Conservation (phyloP, 208 protist genomes). For the Angomonas deanei region DNA sequence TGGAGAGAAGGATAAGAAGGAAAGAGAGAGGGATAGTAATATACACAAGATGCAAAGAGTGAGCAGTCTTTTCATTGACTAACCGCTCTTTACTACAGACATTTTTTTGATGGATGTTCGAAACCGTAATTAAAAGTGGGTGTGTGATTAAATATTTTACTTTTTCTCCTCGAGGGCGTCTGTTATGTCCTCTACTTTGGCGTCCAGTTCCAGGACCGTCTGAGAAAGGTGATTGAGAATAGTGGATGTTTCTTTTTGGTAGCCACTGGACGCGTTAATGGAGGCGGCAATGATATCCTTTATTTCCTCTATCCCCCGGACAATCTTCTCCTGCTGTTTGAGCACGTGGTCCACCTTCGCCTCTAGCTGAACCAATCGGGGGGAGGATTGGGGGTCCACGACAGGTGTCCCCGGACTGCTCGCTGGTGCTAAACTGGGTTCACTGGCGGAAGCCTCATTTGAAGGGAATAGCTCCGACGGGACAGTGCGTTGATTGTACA, state of each 20-base stretch:
- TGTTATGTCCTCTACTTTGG: slow-evolving; percentile 53
- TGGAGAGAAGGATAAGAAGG: slow-evolving; percentile 11
- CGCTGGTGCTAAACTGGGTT: neutral
- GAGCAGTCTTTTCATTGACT: too few relatives aligned
- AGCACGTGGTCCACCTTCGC: slow-evolving; percentile 41
- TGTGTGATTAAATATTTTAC: neutral
- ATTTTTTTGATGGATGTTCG: slow-evolving; percentile 6
- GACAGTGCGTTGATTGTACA: slow-evolving; percentile 66
- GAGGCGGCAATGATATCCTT: slow-evolving; percentile 31
- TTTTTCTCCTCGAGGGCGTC: slow-evolving; percentile 22
- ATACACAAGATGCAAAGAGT: neutral
- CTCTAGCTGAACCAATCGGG: slow-evolving; percentile 1
- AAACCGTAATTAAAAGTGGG: neutral
- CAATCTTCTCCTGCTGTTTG: slow-evolving; percentile 31
- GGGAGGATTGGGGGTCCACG: neutral
- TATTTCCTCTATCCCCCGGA: slow-evolving; percentile 34
- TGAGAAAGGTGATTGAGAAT: slow-evolving; percentile 71
- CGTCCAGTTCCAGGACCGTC: slow-evolving; percentile 65
- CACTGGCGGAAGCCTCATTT: too few relatives aligned
- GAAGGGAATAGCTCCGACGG: slow-evolving; percentile 55
- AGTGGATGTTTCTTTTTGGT: slow-evolving; percentile 56
- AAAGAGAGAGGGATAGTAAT: slow-evolving; percentile 4
- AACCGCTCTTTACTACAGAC: too few relatives aligned
- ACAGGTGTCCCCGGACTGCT: neutral
- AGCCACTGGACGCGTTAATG: slow-evolving; percentile 17